A percentile compares a stretch with the other conserved stretches of the same genome.
phyloP scores from a whole-genome alignment of 495 filamentous ascomycete species.

The Physcia stellaris region DNA sequence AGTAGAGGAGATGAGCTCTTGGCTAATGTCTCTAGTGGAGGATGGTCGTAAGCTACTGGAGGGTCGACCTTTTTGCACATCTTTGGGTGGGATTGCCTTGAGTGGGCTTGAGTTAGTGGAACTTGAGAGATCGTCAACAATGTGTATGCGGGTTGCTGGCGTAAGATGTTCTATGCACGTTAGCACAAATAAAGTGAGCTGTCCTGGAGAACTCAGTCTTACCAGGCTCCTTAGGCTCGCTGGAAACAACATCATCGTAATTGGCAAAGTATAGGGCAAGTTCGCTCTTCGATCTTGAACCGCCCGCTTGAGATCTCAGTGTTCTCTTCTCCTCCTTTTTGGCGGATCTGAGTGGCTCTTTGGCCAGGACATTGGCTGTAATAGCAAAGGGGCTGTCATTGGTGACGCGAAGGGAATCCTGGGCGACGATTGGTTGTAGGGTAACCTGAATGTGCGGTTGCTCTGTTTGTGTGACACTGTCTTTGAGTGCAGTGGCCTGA shows the following conservation, averaged over 20 bases:
- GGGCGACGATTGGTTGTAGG: too few species aligned
- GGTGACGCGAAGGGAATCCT: not conserved
- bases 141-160: slow-evolving; percentile 28
- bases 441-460: too few species aligned
- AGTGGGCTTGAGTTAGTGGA: slow-evolving; percentile 9
- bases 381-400: not conserved
- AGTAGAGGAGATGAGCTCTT: not conserved
- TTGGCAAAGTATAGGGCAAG: slow-evolving; percentile 77
- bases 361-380: not conserved
- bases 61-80: slow-evolving; percentile 20
- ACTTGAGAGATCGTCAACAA: slow-evolving; percentile 31
- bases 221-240: slow-evolving; percentile 66
- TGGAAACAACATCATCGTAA: slow-evolving; percentile 80
- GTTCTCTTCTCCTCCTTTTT: slow-evolving; percentile 26
- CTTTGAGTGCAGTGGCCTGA: too few species aligned
- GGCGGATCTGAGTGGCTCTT: not conserved
- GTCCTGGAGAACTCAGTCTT: slow-evolving; percentile 26
- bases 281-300: slow-evolving; percentile 66
- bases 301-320: slow-evolving; percentile 36
- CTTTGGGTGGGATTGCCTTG: not conserved
- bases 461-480: too few species aligned
- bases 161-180: slow-evolving; percentile 29
- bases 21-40: not conserved
- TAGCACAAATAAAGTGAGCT: too few species aligned
- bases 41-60: slow-evolving; percentile 6